Evolutionary conservation across 352 stramenopile species (phyloP).

Genomic region (Phytophthora rubi): DNA sequence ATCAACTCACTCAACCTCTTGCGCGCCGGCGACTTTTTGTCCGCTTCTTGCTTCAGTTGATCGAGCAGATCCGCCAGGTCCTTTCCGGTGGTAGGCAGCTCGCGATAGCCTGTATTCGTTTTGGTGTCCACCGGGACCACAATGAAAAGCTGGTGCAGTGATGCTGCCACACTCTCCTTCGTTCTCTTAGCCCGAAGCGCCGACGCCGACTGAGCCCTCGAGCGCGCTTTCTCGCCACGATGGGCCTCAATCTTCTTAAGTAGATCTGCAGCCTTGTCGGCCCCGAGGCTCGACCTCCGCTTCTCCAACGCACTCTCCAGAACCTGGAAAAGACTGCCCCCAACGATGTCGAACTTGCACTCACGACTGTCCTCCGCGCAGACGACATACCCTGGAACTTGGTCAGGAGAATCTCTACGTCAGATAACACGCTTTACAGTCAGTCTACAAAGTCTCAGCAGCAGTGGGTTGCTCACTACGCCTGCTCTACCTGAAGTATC

Average conservation of each 20-base stretch:
- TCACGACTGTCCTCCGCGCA: slow-evolving; percentile 30
- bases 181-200: slow-evolving; percentile 35
- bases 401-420: slow-evolving; percentile 48
- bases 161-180: slow-evolving; percentile 42
- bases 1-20: slow-evolving; percentile 60
- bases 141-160: slow-evolving; percentile 57
- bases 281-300: slow-evolving; percentile 16
- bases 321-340: slow-evolving; percentile 47
- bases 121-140: slow-evolving; percentile 57
- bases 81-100: slow-evolving; percentile 48
- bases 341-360: slow-evolving; percentile 48
- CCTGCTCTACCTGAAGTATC: slow-evolving; percentile 50
- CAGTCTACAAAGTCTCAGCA: not conserved
- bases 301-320: slow-evolving; percentile 32
- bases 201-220: slow-evolving; percentile 12
- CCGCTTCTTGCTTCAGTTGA: slow-evolving; percentile 26
- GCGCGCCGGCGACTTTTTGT: slow-evolving; percentile 28
- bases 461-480: too few relatives aligned
- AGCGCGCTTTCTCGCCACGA: slow-evolving; percentile 12
- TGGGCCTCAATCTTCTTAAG: slow-evolving; percentile 22
- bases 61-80: slow-evolving; percentile 44
- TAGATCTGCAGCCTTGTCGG: slow-evolving; percentile 16
- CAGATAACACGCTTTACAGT: not conserved
- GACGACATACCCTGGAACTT: slow-evolving; percentile 54
- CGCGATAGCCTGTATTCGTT: slow-evolving; percentile 59